phyloP scores from a whole-genome alignment of 176 grass and related monocot species.

The Oryza coarctata region DNA sequence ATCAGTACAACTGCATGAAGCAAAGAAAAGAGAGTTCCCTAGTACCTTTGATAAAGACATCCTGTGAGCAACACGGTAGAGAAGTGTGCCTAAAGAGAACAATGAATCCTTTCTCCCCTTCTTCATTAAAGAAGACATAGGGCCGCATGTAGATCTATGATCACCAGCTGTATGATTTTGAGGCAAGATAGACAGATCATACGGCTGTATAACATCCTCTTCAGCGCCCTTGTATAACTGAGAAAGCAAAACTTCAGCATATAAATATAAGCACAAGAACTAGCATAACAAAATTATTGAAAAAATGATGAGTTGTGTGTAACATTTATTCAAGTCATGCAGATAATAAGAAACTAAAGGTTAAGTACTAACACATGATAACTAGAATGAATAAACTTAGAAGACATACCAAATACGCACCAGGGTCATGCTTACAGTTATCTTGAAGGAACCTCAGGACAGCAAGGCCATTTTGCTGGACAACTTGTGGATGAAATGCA shows the following conservation, averaged over 20 bases:
- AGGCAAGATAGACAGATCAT: slow-evolving; percentile 86
- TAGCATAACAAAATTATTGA: neutral
- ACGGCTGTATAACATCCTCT: slow-evolving; percentile 93
- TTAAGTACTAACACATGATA: neutral
- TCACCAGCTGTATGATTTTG: slow-evolving; percentile 62
- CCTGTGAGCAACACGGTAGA: slow-evolving; percentile 97
- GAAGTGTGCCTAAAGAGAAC: slow-evolving; percentile 87
- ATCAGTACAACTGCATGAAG: slow-evolving; percentile 3
- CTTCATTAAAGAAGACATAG: slow-evolving; percentile 77
- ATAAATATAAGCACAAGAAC: slow-evolving; percentile 22
- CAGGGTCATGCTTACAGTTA: slow-evolving; percentile 97
- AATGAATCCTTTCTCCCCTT: slow-evolving; percentile 90
- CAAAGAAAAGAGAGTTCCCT: slow-evolving; percentile 1
- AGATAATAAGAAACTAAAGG: slow-evolving; percentile 2
- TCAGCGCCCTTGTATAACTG: slow-evolving; percentile 96
- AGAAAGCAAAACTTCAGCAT: slow-evolving; percentile 39
- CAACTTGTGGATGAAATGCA: slow-evolving; percentile 92
- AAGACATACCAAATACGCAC: slow-evolving; percentile 90
- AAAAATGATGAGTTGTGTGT: neutral
- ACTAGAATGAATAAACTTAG: neutral
- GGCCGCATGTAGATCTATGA: slow-evolving; percentile 60
- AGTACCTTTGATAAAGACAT: slow-evolving; percentile 91
- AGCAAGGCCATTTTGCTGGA: slow-evolving; percentile 96
- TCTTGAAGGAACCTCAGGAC: slow-evolving; percentile 92
- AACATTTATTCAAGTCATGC: slow-evolving; percentile 8